phyloP scores from a whole-genome alignment of 345 rosid species.

The Citrus inodora region DNA sequence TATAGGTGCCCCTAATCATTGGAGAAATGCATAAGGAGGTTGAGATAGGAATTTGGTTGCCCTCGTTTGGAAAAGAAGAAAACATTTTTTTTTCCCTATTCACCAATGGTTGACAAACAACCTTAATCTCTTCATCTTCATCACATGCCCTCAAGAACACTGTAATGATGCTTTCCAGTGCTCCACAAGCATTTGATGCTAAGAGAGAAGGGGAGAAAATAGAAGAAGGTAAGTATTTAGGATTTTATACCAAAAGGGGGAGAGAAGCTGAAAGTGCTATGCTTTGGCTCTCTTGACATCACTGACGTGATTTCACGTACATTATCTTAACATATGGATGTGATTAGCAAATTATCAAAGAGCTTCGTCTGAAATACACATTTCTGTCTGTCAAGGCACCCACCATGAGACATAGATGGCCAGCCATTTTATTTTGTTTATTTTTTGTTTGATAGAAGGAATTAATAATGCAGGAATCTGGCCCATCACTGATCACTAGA shows the following conservation, averaged over 20 bases:
- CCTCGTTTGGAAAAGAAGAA: not conserved
- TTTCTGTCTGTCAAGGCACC: not conserved
- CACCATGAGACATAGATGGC: not conserved
- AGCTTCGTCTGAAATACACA: not conserved
- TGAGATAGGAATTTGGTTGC: not conserved
- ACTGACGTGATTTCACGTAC: not conserved
- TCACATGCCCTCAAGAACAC: not conserved
- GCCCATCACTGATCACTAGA: not conserved
- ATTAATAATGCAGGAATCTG: conserved; percentile 20
- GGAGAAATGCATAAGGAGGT: not conserved
- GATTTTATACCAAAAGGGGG: not conserved
- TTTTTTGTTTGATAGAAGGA: not conserved
- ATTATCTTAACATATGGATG: not conserved
- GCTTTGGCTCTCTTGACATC: not conserved
- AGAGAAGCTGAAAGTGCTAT: not conserved
- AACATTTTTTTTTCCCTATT: not conserved
- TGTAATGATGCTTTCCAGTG: not conserved
- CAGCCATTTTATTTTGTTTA: not conserved
- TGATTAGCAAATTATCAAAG: not conserved
- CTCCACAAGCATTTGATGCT: not conserved
- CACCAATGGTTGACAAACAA: not conserved
- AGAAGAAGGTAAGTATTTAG: not conserved
- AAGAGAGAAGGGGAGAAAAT: not conserved
- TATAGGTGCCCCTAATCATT: not conserved
- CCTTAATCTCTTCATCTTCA: not conserved